A percentile compares a stretch with the other conserved stretches of the same genome.
These are phyloP conservation scores for Stentor coeruleus DNA, from an alignment of 73 alveolate species.

Conservation along the genomic window DNA sequence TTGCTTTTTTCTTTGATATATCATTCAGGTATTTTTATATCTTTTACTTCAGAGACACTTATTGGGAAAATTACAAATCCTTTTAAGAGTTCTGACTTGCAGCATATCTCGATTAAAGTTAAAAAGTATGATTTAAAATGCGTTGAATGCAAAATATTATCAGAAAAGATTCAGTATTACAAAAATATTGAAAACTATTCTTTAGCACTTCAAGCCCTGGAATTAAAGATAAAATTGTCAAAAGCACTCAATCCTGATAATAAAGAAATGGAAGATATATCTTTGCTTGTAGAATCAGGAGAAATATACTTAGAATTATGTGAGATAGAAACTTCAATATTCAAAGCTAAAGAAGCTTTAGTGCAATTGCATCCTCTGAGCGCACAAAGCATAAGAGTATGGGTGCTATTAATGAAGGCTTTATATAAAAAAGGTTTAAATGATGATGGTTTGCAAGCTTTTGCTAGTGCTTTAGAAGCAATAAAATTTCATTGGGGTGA, in stretches of 20 bases:
- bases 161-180: constrained; percentile 35
- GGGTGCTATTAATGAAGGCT: constrained; percentile 52
- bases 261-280: constrained; percentile 19
- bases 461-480: constrained; percentile 44
- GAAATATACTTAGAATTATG: constrained; percentile 49
- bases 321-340: constrained; percentile 41
- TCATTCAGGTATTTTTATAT: constrained; percentile 35
- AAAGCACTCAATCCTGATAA: constrained; percentile 29
- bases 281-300: constrained; percentile 47
- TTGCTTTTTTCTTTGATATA: background rate
- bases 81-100: background rate
- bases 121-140: constrained; percentile 41
- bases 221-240: constrained; percentile 37
- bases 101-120: constrained; percentile 20
- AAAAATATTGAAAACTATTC: constrained; percentile 34
- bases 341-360: constrained; percentile 38
- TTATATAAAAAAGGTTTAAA: constrained; percentile 15
- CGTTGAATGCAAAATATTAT: constrained; percentile 38
- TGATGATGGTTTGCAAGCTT: constrained; percentile 40
- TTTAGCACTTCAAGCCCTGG: constrained; percentile 46
- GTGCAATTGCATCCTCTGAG: constrained; percentile 37
- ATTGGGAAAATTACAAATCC: background rate
- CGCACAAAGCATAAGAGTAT: constrained; percentile 46
- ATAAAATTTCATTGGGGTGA: constrained; percentile 66
- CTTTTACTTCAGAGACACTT: background rate